Conservation (phyloP, 192 early-diverging fungal species). For the Rhizophagus sp. region DNA sequence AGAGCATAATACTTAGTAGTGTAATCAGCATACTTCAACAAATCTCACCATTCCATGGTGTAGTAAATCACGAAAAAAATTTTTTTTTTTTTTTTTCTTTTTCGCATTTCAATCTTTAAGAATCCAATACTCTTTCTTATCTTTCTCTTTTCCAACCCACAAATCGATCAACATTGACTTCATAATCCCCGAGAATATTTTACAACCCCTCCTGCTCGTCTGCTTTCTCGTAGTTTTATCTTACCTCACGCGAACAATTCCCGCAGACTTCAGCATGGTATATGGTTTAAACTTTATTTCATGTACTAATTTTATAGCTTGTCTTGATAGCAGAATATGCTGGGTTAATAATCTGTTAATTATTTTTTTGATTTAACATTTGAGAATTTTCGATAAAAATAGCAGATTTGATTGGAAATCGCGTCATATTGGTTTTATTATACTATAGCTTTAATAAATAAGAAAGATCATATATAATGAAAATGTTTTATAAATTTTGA, state of each 20-base stretch:
- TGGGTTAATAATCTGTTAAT: background rate
- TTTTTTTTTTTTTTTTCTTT: background rate
- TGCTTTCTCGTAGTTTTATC: constrained; percentile 28
- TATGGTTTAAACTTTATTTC: background rate
- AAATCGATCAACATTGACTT: constrained; percentile 35
- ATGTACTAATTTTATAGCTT: background rate
- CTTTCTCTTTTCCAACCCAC: background rate
- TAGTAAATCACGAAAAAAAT: background rate
- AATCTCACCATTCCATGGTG: constrained; percentile 6
- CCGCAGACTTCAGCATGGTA: constrained; percentile 35
- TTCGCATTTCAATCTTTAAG: constrained; percentile 21
- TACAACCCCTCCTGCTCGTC: constrained; percentile 30
- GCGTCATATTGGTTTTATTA: background rate
- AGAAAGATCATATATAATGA: background rate
- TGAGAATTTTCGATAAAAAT: background rate
- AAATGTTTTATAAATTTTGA: background rate
- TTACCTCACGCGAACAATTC: constrained; percentile 24
- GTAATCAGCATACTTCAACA: background rate
- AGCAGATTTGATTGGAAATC: background rate
- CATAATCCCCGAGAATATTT: constrained; percentile 28
- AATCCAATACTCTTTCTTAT: constrained; percentile 23
- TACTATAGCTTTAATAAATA: background rate
- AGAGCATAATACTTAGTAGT: background rate
- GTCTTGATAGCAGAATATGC: background rate
- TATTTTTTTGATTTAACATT: background rate